phyloP scores from a whole-genome alignment of 1,139 yeast genomes.

The Candida neerlandica region DNA sequence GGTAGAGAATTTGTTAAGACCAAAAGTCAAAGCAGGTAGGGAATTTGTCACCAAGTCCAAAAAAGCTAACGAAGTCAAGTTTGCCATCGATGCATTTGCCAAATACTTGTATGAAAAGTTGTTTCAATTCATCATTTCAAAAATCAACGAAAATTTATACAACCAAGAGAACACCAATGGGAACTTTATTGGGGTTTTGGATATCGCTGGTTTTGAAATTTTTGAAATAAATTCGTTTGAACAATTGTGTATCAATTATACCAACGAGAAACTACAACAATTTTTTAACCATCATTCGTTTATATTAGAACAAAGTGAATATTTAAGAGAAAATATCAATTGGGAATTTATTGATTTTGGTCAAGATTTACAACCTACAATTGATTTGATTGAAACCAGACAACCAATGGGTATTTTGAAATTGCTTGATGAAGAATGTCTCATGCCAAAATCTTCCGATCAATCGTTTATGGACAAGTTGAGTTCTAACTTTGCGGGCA shows the following conservation, averaged over 20 bases:
- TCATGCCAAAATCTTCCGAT: constrained; percentile 90
- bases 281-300: constrained; percentile 98
- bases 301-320: constrained; percentile 95
- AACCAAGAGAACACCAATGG: constrained; percentile 25
- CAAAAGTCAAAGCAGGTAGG: constrained; percentile 89
- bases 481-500: constrained; percentile 62
- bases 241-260: constrained; percentile 93
- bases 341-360: constrained; percentile 98
- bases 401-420: constrained; percentile 87
- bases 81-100: constrained; percentile 83
- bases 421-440: constrained; percentile 90
- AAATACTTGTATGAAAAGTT: constrained; percentile 84
- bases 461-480: constrained; percentile 81
- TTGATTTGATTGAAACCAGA: constrained; percentile 80
- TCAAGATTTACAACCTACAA: constrained; percentile 93
- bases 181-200: constrained; percentile 88
- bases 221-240: constrained; percentile 91
- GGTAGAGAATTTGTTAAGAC: constrained; percentile 61
- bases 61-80: constrained; percentile 77
- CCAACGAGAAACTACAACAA: constrained; percentile 95
- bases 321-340: constrained; percentile 86
- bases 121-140: constrained; percentile 75
- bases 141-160: constrained; percentile 71
- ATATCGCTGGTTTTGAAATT: constrained; percentile 97
- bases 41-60: constrained; percentile 83